Base-by-base conservation (phyloP, 257 asterid genomes). In the Solanum chiquidenum region DNA sequence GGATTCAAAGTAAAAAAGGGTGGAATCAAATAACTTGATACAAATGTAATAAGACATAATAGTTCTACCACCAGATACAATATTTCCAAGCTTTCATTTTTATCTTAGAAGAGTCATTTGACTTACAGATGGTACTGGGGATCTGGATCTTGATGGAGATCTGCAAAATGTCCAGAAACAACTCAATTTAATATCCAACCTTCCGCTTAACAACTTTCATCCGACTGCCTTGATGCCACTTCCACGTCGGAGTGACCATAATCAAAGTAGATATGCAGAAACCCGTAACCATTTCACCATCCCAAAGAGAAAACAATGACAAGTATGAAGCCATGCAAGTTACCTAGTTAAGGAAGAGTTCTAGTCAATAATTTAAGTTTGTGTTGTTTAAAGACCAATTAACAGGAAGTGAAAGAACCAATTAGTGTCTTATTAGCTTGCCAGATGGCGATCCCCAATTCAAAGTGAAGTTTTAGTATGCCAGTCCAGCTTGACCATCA, bases 131-230 rank as follows among this genome's bases (percentile, higher is more conserved):
- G 95, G 97, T 79, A 88, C 90, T 4, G 98, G 99, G 86, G 99
- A 97, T 91, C 94, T 92, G 93, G 99, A 96, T 94, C 98, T 97
- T 92, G 99, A 94, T 60, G 94, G 95, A 90, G 99, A 97, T 97
- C 99, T 97, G 99, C 99, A 97, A 95, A 96, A 95, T 94, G 93
- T 96, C 95, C 98, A 97, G 93, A 94, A 96, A 95, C 90, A 97
- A 96, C 93, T 94, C 93, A 96, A 89, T 95, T 97, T 96, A 97
- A 97, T 90, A 93, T 37, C 90, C 99, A 96, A 94, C 92, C 89
- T 77, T 92, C 96, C 93, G 92, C 95, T 94, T 90, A 94, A 93
- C 92, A 92, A 93, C 92, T 92, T 93, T 94, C 94, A 94, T 93
- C 98, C 98, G 94, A 93, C 94, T 93, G 93, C 98, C 97, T 92